Base-by-base conservation (phyloP, 345 rosid genomes). In the Hibiscus syriacus region DNA sequence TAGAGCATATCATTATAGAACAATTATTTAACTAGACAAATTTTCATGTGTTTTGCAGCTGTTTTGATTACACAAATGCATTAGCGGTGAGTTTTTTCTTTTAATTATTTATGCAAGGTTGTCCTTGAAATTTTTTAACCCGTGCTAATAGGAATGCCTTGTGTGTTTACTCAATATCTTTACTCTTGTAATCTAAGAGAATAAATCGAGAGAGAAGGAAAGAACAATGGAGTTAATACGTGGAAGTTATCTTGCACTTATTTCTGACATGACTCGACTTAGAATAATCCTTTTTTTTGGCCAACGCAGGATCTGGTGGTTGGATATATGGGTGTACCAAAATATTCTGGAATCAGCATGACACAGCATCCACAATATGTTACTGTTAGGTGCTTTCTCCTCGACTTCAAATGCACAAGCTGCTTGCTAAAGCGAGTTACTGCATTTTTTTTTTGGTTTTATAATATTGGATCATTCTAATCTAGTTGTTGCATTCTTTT, bases 311-410 rank as follows among this genome's bases (percentile, higher is more conserved):
- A 93, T 80, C 81, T 93, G 71, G 96, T 93, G 72, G 90, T 93
- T 58, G 98, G 98, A 52, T 93, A 93, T 55, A 93, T 93, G 98
- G 97, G 97, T 72, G 98, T 93, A 58, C 98, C 98, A 0, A 93
- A 90, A 77, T 93, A 88, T 80, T 57, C 87, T 66, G 94, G 96
- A 71, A 26, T 88, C 74, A 83, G 87, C 88, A 90, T 88, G 98
- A 87, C 90, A 63, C 84, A 90, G 54, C 98, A 93, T 82, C 98
- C 94, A 14, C 98, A 93, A 70, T 90, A 93, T 76, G 79, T 90
- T 67, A 88, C 98, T 64, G 88, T 88, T 66, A 88, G 98, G 98
- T 90, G 74, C 9, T 22, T 38, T 11, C 22, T 3, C 34, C 55
- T 36, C 16, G 38, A 4, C 30, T 52, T 50, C 68, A 64, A 49